A percentile compares a stretch with the other conserved stretches of the same genome.
phyloP scores from a whole-genome alignment of 2,329 filamentous ascomycete species.

The Claviceps purpurea region DNA sequence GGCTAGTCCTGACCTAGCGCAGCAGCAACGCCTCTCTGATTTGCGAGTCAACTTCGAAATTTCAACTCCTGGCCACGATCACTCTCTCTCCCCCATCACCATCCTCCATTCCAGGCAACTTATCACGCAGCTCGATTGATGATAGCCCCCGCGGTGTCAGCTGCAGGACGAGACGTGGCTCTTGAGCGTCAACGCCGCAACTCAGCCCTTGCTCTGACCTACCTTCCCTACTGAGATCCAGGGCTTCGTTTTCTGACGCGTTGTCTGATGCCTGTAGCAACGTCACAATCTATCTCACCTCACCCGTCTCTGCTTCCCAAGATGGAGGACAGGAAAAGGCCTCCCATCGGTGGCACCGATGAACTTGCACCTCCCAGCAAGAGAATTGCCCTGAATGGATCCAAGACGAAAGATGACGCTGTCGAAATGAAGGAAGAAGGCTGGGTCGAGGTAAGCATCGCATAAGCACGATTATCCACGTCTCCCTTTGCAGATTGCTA shows the following conservation, averaged over 20 bases:
- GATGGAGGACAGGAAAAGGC: slow-evolving; percentile 99
- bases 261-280: slow-evolving; percentile 78
- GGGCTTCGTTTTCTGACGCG: slow-evolving; percentile 15
- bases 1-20: slow-evolving; percentile 23
- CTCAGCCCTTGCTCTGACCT: slow-evolving; percentile 15
- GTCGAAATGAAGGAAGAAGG: slow-evolving; percentile 44
- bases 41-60: slow-evolving; percentile 31
- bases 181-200: slow-evolving; percentile 15
- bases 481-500: slow-evolving; percentile 5
- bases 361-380: slow-evolving; percentile 82
- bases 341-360: slow-evolving; percentile 65
- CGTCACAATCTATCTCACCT: slow-evolving; percentile 54
- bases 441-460: slow-evolving; percentile 53
- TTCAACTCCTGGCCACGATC: slow-evolving; percentile 27
- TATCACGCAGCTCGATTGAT: slow-evolving; percentile 20
- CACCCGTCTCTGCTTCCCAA: slow-evolving; percentile 74
- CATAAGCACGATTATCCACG: slow-evolving; percentile 17
- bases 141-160: slow-evolving; percentile 19
- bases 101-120: slow-evolving; percentile 19
- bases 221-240: slow-evolving; percentile 28
- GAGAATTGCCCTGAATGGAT: slow-evolving; percentile 80
- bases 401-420: slow-evolving; percentile 41
- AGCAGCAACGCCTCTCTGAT: slow-evolving; percentile 22
- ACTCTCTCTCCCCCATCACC: slow-evolving; percentile 17
- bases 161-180: slow-evolving; percentile 22